Conservation (phyloP, 768 basidiomycete species). For the Rhodosporidiobolus sp. region DNA sequence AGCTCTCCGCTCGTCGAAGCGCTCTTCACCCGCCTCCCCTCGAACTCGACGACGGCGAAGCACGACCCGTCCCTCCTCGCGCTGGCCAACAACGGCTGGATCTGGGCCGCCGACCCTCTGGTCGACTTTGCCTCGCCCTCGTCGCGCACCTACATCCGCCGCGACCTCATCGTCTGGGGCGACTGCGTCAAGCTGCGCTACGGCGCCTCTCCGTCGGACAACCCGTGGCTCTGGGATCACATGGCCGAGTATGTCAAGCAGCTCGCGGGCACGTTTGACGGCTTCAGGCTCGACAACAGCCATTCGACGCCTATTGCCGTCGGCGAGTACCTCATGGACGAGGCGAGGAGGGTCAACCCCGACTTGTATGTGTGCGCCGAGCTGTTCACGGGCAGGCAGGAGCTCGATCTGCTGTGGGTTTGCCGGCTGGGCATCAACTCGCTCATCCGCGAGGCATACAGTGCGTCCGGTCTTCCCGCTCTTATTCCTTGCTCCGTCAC, state of each 20-base stretch:
- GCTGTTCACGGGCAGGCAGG: constrained; percentile 91
- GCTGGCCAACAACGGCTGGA: constrained; percentile 98
- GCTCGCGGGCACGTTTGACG: constrained; percentile 81
- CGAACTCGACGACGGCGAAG: constrained; percentile 52
- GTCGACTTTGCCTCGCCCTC: constrained; percentile 87
- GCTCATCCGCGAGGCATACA: constrained; percentile 90
- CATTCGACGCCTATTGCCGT: constrained; percentile 95
- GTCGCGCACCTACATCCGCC: constrained; percentile 90
- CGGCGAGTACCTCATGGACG: constrained; percentile 92
- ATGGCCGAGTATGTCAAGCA: constrained; percentile 78
- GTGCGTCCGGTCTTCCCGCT: constrained; percentile 55
- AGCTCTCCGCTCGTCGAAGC: constrained; percentile 82
- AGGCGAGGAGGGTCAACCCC: constrained; percentile 79
- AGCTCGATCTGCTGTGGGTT: constrained; percentile 88
- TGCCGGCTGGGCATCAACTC: constrained; percentile 89
- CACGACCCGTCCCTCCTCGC: constrained; percentile 62
- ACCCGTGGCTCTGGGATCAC: constrained; percentile 91
- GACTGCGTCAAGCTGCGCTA: constrained; percentile 99
- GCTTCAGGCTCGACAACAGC: constrained; percentile 97
- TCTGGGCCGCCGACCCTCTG: constrained; percentile 92
- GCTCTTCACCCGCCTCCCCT: constrained; percentile 81
- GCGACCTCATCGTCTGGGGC: constrained; percentile 95
- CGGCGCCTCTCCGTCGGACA: constrained; percentile 70
- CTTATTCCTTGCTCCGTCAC: not conserved
- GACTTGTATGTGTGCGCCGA: constrained; percentile 96